Conservation (phyloP, 2,329 filamentous ascomycete genomes). For the Phaeosphaeria sp. region DNA sequence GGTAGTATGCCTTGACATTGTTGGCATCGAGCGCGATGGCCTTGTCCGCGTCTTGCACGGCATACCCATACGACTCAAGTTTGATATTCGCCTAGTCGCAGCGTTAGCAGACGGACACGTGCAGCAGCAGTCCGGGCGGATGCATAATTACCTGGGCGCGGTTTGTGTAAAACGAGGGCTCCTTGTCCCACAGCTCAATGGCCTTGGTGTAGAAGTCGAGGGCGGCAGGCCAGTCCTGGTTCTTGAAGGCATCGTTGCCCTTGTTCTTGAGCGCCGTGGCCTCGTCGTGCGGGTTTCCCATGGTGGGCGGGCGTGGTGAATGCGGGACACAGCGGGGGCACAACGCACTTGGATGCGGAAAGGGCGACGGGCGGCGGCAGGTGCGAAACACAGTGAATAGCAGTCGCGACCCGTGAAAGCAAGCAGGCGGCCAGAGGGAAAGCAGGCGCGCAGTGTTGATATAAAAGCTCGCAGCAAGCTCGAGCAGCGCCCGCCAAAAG, state of each 20-base stretch:
- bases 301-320: conserved; percentile 18
- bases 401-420: conserved; percentile 7
- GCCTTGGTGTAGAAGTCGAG: conserved; percentile 86
- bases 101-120: conserved; percentile 33
- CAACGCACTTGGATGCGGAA: conserved; percentile 12
- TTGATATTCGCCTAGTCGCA: conserved; percentile 84
- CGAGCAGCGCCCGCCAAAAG: conserved; percentile 18
- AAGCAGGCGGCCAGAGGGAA: not conserved
- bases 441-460: conserved; percentile 3
- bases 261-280: conserved; percentile 88
- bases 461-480: conserved; percentile 4
- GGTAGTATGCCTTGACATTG: conserved; percentile 95
- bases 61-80: conserved; percentile 92
- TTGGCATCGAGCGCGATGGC: conserved; percentile 88
- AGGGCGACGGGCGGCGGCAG: conserved; percentile 13
- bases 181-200: conserved; percentile 80
- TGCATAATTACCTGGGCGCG: conserved; percentile 78
- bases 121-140: conserved; percentile 7
- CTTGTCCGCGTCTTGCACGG: conserved; percentile 87
- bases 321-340: conserved; percentile 11
- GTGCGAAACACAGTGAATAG: conserved; percentile 12
- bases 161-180: conserved; percentile 93
- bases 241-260: conserved; percentile 90
- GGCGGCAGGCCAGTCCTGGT: conserved; percentile 84
- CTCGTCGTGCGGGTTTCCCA: conserved; percentile 63